Base-by-base conservation (phyloP, 768 basidiomycete genomes). In the Pisolithus orientalis region DNA sequence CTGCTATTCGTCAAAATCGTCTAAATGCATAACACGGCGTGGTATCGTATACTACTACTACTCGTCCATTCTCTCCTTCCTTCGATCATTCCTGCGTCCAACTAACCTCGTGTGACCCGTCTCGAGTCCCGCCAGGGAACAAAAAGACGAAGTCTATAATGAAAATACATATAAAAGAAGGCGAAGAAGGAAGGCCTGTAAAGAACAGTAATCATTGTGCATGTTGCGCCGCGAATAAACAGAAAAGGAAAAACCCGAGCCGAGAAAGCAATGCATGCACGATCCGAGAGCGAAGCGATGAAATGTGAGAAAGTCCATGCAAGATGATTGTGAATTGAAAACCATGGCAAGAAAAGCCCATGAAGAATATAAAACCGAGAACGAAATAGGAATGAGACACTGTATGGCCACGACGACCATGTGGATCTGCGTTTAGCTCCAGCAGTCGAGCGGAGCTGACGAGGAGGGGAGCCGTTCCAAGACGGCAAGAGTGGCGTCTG, bases 281-380 rank as follows among this genome's bases (percentile, higher is more conserved):
- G 44, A 29, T 6, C 44, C 44, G 44, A 45, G 7, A 45, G 44
- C 44, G 44, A 45, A 16, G 44, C 25, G 25, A 28, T 28, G 25
- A 9, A 16, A 6, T 14, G n/a, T 11, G 43, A 5, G 25, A 44
- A 44, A 44, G 43, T 44, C 43, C 43, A 17, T 42, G 40, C 40
- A 34, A 11, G 40, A 42, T 24, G 40, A 17, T 17, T 6, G 40
- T 8, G 8, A 42, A 11, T 4, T 21, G 17, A 17, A 29, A n/a
- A 16, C 44, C 27, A 45, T 45, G 44, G 25, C 4, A 14, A 28
- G 28, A 29, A 27, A n/a, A 31, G 27, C 21, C 8, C 8, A 38
- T 9, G 31, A 57, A 52, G 55, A 45, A 54, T 50, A 27, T 54
- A 50, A 64, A 59, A 40, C 53, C n/a, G 49, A 53, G 55, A 44